A percentile compares a stretch with the other conserved stretches of the same genome.
phyloP scores from a whole-genome alignment of 306 rosid species.

The Prunus persica region DNA sequence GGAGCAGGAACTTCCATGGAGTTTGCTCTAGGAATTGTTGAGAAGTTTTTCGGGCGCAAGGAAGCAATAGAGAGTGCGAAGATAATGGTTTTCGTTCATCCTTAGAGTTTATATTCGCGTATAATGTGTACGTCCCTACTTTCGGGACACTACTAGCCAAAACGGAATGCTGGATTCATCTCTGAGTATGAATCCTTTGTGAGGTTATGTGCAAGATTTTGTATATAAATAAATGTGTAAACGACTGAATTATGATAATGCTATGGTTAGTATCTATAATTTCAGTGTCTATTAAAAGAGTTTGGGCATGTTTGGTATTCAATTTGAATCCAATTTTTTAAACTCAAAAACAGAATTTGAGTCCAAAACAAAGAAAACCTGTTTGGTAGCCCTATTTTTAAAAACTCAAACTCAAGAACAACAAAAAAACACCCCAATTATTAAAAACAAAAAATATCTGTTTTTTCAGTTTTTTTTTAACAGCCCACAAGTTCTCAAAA shows the following conservation, averaged over 20 bases:
- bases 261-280: not conserved
- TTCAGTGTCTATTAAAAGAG: not conserved
- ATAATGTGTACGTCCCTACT: not conserved
- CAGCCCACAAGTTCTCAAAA: no score
- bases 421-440: no score
- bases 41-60: conserved; percentile 67
- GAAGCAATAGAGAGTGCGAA: conserved; percentile 57
- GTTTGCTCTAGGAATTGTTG: conserved; percentile 71
- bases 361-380: no score
- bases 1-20: conserved; percentile 85
- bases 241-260: not conserved
- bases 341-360: no score
- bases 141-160: not conserved
- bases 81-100: conserved; percentile 38
- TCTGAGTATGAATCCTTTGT: conserved; percentile 17
- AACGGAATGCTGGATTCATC: conserved; percentile 4
- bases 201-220: conserved; percentile 4
- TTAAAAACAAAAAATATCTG: no score
- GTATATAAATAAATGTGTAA: conserved; percentile 29
- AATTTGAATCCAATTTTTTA: no score
- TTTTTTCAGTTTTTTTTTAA: no score
- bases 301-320: no score
- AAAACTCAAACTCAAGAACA: no score
- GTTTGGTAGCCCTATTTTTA: no score
- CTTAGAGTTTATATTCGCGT: conserved; percentile 12